These are phyloP conservation scores for Penstemon newberryi DNA, from an alignment of 257 asterid species.

Conservation along the genomic window DNA sequence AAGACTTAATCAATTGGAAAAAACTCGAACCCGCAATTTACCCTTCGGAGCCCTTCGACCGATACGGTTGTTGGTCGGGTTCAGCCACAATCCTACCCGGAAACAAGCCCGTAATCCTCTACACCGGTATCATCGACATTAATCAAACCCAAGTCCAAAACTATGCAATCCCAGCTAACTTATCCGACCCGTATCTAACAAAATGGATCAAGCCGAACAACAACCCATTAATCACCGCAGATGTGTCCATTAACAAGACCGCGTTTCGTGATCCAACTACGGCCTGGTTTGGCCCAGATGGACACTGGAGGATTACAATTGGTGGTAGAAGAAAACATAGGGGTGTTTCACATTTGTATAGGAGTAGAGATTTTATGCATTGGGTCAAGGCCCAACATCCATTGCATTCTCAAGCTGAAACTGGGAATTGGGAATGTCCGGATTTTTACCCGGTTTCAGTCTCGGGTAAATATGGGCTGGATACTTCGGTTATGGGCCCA, in stretches of 20 bases:
- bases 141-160: constrained; percentile 68
- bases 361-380: constrained; percentile 55
- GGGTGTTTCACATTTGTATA: constrained; percentile 51
- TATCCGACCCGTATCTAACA: constrained; percentile 59
- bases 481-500: constrained; percentile 43
- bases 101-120: constrained; percentile 62
- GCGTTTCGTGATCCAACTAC: constrained; percentile 85
- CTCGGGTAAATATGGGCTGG: constrained; percentile 40
- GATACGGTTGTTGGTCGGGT: constrained; percentile 84
- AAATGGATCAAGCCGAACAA: constrained; percentile 68
- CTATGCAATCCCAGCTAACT: constrained; percentile 67
- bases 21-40: constrained; percentile 45
- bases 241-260: constrained; percentile 39
- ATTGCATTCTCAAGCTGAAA: constrained; percentile 37
- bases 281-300: constrained; percentile 66
- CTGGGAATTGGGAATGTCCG: constrained; percentile 82
- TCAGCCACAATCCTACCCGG: constrained; percentile 73
- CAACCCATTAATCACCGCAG: constrained; percentile 61
- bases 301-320: constrained; percentile 50
- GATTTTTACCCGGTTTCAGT: constrained; percentile 61
- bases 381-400: constrained; percentile 59
- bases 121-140: constrained; percentile 65
- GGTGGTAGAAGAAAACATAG: constrained; percentile 39
- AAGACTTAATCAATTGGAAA: constrained; percentile 64
- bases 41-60: constrained; percentile 64